phyloP scores from a whole-genome alignment of 2,329 filamentous ascomycete genomes.

The Calonectria leucothoes region DNA sequence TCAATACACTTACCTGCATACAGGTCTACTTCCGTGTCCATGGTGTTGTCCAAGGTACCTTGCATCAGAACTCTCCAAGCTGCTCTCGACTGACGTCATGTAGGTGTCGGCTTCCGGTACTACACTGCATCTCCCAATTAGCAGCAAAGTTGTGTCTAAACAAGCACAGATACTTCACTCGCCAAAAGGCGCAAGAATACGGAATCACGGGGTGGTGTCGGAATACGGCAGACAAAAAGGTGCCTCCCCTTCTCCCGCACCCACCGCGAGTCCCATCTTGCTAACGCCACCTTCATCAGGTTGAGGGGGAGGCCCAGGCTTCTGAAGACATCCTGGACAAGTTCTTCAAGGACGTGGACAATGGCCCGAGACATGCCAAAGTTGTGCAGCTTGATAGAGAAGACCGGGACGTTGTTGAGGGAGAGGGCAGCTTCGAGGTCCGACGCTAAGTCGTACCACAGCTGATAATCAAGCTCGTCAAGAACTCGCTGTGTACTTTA shows the following conservation, averaged over 20 bases:
- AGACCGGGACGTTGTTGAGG: constrained; percentile 72
- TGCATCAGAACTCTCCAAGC: neutral
- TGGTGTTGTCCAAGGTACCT: constrained; percentile 75
- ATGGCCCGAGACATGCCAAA: constrained; percentile 77
- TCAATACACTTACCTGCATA: neutral
- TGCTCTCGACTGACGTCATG: constrained; percentile 41
- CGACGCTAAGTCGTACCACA: constrained; percentile 50
- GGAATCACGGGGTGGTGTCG: constrained; percentile 71
- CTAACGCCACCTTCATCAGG: constrained; percentile 63
- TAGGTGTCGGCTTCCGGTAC: constrained; percentile 69
- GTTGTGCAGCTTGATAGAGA: constrained; percentile 81
- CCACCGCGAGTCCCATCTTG: neutral
- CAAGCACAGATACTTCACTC: constrained; percentile 62
- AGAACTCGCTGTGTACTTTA: neutral
- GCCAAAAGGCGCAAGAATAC: constrained; percentile 61
- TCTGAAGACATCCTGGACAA: constrained; percentile 71
- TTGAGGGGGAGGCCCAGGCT: constrained; percentile 91
- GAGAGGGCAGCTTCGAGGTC: constrained; percentile 75
- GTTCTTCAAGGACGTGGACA: constrained; percentile 80
- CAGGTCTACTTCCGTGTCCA: constrained; percentile 74
- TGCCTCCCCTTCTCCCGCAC: constrained; percentile 32
- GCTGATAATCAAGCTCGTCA: neutral
- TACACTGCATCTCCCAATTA: neutral
- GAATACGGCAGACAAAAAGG: constrained; percentile 69
- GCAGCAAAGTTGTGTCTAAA: neutral